Base-by-base conservation (phyloP, 371 early-diverging fungal genomes). In the Fennellomyces sp. region DNA sequence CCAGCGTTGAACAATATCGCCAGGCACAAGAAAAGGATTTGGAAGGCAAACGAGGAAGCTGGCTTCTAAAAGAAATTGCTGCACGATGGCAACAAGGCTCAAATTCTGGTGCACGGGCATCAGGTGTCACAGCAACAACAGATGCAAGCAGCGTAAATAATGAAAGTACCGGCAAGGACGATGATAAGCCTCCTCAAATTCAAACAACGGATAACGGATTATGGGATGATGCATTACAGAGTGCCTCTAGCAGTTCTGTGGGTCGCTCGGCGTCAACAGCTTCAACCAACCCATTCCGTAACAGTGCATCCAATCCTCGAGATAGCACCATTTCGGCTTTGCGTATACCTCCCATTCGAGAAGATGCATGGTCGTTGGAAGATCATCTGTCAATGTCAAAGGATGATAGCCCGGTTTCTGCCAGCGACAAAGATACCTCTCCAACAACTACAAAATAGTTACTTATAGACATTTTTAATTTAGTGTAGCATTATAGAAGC, bases 1-100 rank as follows among this genome's bases (percentile, higher is more conserved):
- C 39, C 19, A 3, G 0, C 6, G 6, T 28, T 28, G 29, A 51
- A 10, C 51, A 28, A 31, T 11, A 21, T 5, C 56, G 17, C 11
- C 56, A 25, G 26, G 25, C 42, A 29, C 49, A 31, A 7, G 36
- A 51, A 45, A 19, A 31, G 10, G 52, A 51, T 52, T 52, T 19
- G 45, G 39, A 0, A 12, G n/a, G 35, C 17, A 45, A 45, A 27
- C 30, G 51, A 27, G 28, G 52, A 52, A 60, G 60, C 35, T 60
- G 60, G 60, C 23, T 60, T 26, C 35, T 60, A n/a, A 60, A 60
- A 35, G 60, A 60, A 33, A 60, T 60, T 52, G 60, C 60, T 19
- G 51, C 52, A 13, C 53, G 60, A 11, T 60, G 60, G 60, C 52
- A 41, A 31, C 60, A 60, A 33, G 60, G 60, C 23, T 60, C 60